Conservation (phyloP, 192 early-diverging fungal genomes). For the Umbelopsis ramanniana region DNA sequence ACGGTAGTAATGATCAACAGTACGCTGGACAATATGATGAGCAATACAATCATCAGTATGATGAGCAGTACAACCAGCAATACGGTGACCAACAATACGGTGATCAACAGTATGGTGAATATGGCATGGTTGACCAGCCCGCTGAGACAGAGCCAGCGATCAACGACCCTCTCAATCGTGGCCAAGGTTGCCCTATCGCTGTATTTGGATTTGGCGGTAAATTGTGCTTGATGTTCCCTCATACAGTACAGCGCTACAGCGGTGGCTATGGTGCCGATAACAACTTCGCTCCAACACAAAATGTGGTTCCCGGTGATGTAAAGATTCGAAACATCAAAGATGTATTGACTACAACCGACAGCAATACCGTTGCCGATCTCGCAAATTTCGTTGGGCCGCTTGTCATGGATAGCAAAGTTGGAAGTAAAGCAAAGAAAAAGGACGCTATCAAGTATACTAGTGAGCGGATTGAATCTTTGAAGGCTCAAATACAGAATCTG, state of each 20-base stretch:
- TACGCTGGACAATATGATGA: background rate
- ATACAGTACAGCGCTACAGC: constrained; percentile 57
- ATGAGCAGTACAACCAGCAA: background rate
- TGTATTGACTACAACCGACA: constrained; percentile 30
- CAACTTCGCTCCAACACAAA: constrained; percentile 41
- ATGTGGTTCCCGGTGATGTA: constrained; percentile 56
- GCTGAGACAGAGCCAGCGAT: background rate
- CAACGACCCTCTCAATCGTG: constrained; percentile 46
- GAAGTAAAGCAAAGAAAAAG: constrained; percentile 53
- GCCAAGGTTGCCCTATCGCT: constrained; percentile 60
- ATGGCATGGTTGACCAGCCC: background rate
- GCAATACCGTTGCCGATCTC: constrained; percentile 27
- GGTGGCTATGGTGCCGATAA: constrained; percentile 19
- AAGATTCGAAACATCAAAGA: constrained; percentile 53
- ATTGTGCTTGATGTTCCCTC: constrained; percentile 70
- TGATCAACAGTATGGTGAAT: background rate
- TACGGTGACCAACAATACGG: background rate
- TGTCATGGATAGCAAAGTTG: constrained; percentile 52
- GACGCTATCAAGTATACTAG: constrained; percentile 47
- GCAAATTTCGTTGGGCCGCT: constrained; percentile 60
- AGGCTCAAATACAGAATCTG: constrained; percentile 18
- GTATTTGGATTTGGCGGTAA: constrained; percentile 81
- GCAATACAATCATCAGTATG: constrained; percentile 1
- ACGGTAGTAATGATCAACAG: constrained; percentile 2
- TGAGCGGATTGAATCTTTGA: constrained; percentile 32